phyloP scores from a whole-genome alignment of 2,329 filamentous ascomycete genomes.

The Scortechinia acanthostroma region DNA sequence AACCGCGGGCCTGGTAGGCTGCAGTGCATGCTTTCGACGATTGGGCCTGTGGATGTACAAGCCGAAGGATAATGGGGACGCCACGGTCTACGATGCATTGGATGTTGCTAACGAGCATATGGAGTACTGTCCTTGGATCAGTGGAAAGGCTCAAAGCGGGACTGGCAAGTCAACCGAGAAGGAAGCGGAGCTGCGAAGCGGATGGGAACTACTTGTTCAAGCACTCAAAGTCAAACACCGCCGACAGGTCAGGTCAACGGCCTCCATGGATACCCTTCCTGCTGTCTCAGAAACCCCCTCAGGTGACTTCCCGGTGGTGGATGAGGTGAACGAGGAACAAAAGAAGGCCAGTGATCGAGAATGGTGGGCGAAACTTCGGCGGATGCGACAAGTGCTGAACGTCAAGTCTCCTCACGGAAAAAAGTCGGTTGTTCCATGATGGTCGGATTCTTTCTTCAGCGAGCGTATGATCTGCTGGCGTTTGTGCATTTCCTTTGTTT shows the following conservation, averaged over 20 bases:
- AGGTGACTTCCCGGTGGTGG: not conserved
- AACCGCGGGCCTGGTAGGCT: not conserved
- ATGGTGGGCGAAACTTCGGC: not conserved
- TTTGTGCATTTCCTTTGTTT: no score
- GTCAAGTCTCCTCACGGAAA: not conserved
- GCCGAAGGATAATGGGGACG: not conserved
- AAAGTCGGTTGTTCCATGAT: no score
- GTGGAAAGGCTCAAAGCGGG: not conserved
- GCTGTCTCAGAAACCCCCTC: not conserved
- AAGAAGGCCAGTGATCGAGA: slow-evolving; percentile 1
- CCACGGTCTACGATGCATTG: not conserved
- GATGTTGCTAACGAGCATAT: slow-evolving; percentile 1
- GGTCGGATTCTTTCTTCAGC: no score
- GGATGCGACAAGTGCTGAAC: not conserved
- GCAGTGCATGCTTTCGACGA: not conserved
- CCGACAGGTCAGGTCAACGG: not conserved
- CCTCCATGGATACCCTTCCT: not conserved
- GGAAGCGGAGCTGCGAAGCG: not conserved
- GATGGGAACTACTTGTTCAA: not conserved
- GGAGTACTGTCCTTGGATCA: slow-evolving; percentile 2
- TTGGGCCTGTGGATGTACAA: slow-evolving; percentile 1
- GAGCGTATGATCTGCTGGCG: no score
- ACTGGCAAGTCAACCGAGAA: not conserved
- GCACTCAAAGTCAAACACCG: slow-evolving; percentile 1
- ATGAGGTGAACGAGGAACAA: not conserved